These are phyloP conservation scores for Chlorella vulgaris DNA, from an alignment of 139 green algal species.

Conservation along the genomic window DNA sequence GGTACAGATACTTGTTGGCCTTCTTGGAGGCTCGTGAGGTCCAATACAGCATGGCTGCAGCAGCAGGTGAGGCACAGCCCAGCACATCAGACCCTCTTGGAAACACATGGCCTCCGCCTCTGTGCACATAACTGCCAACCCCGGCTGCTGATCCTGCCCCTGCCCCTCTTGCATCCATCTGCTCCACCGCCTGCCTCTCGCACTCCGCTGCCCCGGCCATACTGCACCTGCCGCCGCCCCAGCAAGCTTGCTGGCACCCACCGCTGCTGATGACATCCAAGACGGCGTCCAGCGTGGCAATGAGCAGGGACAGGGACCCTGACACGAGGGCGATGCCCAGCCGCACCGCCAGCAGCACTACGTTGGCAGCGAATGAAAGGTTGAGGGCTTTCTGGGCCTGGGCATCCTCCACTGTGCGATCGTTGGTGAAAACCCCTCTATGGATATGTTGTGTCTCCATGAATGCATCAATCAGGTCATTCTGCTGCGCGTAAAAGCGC, in stretches of 20 bases:
- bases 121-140: too few species aligned
- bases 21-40: neutral
- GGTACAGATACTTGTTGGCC: conserved; percentile 12
- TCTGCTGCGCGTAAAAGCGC: conserved; percentile 16
- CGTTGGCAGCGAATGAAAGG: conserved; percentile 6
- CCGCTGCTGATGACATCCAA: conserved; percentile 60
- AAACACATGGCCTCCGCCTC: too few species aligned
- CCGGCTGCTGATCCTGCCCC: too few species aligned
- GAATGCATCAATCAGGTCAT: conserved; percentile 23
- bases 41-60: neutral
- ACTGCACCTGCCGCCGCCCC: too few species aligned
- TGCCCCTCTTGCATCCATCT: too few species aligned
- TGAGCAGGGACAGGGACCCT: conserved; percentile 57
- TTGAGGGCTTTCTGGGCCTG: neutral
- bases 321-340: conserved; percentile 42
- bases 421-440: conserved; percentile 7
- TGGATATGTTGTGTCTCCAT: conserved; percentile 14
- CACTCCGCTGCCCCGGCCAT: too few species aligned
- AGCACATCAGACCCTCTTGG: neutral
- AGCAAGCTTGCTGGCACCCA: neutral
- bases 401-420: conserved; percentile 1
- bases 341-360: conserved; percentile 55
- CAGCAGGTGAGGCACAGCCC: neutral
- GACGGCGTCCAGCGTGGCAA: conserved; percentile 62
- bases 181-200: too few species aligned